Percentiles rank a stretch among this genome's conserved stretches.
Conservation (phyloP, 805 yeast genomes). For the Schwanniomyces pseudopolymorphus region DNA sequence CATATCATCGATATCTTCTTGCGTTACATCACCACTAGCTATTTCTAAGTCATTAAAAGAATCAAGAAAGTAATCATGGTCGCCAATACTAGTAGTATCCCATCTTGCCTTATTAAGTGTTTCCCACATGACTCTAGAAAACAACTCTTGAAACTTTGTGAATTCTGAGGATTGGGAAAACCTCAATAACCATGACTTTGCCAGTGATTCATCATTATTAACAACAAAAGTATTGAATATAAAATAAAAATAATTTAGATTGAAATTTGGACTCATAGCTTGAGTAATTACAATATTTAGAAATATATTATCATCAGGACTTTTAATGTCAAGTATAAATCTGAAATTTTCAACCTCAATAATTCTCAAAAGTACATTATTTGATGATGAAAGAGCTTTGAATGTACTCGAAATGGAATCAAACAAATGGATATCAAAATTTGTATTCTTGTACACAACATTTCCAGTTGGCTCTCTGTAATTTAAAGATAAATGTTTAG, state of each 20-base stretch:
- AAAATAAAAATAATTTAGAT: slow-evolving; percentile 54
- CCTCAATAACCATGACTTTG: slow-evolving; percentile 63
- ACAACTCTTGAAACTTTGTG: slow-evolving; percentile 50
- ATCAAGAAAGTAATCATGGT: slow-evolving; percentile 56
- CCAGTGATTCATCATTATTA: slow-evolving; percentile 26
- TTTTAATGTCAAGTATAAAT: slow-evolving; percentile 51
- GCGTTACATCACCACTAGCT: slow-evolving; percentile 31
- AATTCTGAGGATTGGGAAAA: slow-evolving; percentile 45
- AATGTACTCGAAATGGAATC: slow-evolving; percentile 54
- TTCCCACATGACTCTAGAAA: slow-evolving; percentile 63
- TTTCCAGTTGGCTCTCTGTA: slow-evolving; percentile 10
- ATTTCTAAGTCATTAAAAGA: slow-evolving; percentile 45
- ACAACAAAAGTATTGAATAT: slow-evolving; percentile 55
- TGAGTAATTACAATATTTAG: slow-evolving; percentile 26
- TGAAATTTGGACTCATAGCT: slow-evolving; percentile 65
- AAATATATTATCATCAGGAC: slow-evolving; percentile 4
- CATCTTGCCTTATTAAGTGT: slow-evolving; percentile 50
- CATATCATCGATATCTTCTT: slow-evolving; percentile 20
- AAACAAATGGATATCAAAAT: slow-evolving; percentile 53
- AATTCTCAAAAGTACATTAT: slow-evolving; percentile 31
- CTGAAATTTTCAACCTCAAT: slow-evolving; percentile 49
- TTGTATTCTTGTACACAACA: slow-evolving; percentile 15
- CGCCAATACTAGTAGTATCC: slow-evolving; percentile 39
- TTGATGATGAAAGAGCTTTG: slow-evolving; percentile 35
- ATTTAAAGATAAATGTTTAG: not conserved